Conservation (phyloP, 1,284 basidiomycete genomes). For the Cerioporus squamosus region DNA sequence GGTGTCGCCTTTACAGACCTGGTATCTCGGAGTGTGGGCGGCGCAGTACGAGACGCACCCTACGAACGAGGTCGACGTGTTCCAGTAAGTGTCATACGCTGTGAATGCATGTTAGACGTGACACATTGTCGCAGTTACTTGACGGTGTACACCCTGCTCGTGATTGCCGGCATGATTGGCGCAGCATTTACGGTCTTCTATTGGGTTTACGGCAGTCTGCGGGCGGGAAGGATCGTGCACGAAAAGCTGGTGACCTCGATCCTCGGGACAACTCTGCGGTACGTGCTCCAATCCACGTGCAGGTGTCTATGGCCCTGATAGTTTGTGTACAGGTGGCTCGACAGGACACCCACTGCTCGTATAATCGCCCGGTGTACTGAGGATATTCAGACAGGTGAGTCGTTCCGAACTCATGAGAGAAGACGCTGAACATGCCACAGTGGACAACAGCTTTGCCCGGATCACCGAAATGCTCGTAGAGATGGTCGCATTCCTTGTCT, state of each 20-base stretch:
- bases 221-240: conserved; percentile 64
- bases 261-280: conserved; percentile 58
- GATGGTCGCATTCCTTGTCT: conserved; percentile 35
- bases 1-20: conserved; percentile 16
- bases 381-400: conserved; percentile 50
- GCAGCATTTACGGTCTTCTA: conserved; percentile 24
- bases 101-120: no score
- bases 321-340: conserved; percentile 47
- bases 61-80: conserved; percentile 27
- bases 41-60: conserved; percentile 36
- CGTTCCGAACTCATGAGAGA: not conserved
- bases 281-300: no score
- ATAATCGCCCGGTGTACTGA: conserved; percentile 63
- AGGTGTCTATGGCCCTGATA: conserved; percentile 14
- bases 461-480: conserved; percentile 27
- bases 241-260: conserved; percentile 55
- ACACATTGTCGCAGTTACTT: not conserved
- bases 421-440: not conserved
- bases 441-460: conserved; percentile 1
- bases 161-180: not conserved
- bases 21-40: conserved; percentile 38
- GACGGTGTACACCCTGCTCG: not conserved
- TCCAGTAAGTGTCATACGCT: no score
- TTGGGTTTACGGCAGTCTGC: conserved; percentile 45
- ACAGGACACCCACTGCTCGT: conserved; percentile 61